phyloP scores from a whole-genome alignment of 148 eudicot genomes.

The Beta vulgaris region DNA sequence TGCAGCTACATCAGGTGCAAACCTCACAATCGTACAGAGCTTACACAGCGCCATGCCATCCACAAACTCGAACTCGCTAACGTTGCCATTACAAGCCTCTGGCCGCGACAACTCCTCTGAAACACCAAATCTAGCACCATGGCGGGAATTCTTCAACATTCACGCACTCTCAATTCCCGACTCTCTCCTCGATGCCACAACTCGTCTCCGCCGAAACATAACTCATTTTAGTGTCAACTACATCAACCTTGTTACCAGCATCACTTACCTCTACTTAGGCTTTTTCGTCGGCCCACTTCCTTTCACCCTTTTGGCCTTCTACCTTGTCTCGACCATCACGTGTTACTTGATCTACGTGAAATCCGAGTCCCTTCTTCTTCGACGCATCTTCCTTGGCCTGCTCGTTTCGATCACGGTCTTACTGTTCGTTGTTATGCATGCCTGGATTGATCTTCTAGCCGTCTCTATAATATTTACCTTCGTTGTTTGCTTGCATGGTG shows the following conservation, averaged over 20 bases:
- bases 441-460: neutral
- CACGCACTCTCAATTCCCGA: conserved; percentile 37
- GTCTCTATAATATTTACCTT: conserved; percentile 14
- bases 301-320: conserved; percentile 45
- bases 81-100: too few species aligned
- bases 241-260: conserved; percentile 25
- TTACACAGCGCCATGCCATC: too few species aligned
- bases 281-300: neutral
- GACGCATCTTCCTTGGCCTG: too few species aligned
- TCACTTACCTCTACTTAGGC: conserved; percentile 39
- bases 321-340: conserved; percentile 34
- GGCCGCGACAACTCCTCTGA: neutral
- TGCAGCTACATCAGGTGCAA: too few species aligned
- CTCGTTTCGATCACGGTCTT: neutral
- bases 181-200: conserved; percentile 38
- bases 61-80: too few species aligned
- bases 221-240: conserved; percentile 52
- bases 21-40: too few species aligned
- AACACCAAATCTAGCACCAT: conserved; percentile 36
- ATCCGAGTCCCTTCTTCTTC: neutral
- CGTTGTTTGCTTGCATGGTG: conserved; percentile 40
- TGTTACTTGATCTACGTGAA: conserved; percentile 40
- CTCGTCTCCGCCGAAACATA: conserved; percentile 42
- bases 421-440: neutral
- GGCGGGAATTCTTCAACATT: conserved; percentile 45